These are phyloP conservation scores for Nothomitra cinnamomea DNA, from an alignment of 2,329 filamentous ascomycete species.

Conservation along the genomic window DNA sequence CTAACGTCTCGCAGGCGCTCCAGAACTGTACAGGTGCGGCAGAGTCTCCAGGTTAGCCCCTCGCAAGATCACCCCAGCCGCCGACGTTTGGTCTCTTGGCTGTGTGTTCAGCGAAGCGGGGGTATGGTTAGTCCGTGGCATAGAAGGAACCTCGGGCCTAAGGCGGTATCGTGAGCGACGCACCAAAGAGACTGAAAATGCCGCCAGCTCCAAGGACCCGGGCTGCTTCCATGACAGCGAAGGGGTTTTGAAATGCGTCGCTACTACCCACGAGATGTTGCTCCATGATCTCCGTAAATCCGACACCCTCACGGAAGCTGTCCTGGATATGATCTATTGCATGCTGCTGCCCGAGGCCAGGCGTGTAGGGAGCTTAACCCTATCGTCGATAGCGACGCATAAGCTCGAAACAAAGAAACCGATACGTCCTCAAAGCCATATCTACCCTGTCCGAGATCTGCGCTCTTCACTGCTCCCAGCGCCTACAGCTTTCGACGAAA, in stretches of 20 bases:
- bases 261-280: neutral
- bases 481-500: too few relatives aligned
- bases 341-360: too few relatives aligned
- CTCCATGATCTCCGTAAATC: neutral
- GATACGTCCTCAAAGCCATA: too few relatives aligned
- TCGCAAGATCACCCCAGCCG: neutral
- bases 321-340: too few relatives aligned
- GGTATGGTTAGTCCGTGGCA: neutral
- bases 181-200: neutral
- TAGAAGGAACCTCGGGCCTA: too few relatives aligned
- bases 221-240: neutral
- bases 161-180: too few relatives aligned
- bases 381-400: too few relatives aligned
- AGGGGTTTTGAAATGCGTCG: neutral
- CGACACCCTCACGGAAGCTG: neutral
- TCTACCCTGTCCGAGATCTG: too few relatives aligned
- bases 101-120: neutral
- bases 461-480: too few relatives aligned
- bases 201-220: neutral
- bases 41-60: neutral
- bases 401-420: too few relatives aligned
- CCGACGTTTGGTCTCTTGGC: neutral
- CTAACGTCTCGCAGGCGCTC: neutral
- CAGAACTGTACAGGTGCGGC: neutral
- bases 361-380: too few relatives aligned